Evolutionary conservation across 2,329 filamentous ascomycete species (phyloP), one percentile per base, ranked within the genome.

Genomic region (Colletotrichum melonis): DNA sequence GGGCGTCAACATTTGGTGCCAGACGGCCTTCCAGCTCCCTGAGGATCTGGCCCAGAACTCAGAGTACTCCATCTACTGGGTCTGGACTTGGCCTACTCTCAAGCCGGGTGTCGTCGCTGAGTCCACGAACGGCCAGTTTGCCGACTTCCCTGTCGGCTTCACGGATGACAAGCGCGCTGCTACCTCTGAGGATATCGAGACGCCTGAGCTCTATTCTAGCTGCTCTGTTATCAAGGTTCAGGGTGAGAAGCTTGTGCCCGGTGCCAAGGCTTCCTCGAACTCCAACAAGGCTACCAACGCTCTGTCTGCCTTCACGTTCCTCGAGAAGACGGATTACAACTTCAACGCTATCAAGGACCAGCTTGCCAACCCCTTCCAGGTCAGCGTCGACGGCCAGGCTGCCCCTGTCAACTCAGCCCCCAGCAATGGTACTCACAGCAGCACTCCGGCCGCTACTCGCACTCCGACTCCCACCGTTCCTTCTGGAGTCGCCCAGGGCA

Each of bases 11-110:
- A 86, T 95, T 63, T 92, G 88, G 85, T 98, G 97, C 84, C 95
- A 98, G 82, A 92, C 92, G 46, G 92, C 97, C 79, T 85, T 98
- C 60, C 87, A 92, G 78, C 85, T 99, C 16, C 97, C 97, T 0
- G 79, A 86, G 5, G 89, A 93, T 77, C 85, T 91, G 59, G 82
- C 88, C n/a, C 81, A 86, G 11, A 91, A 91, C 57, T 89, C 91
- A 35, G 88, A 88, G 32, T 94, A 95, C 81, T 96, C 95, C 3
- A 84, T 98, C 64, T 97, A 98, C 86, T 98, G 96, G 96, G 92
- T 98, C 58, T 98, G 97, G 97, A 93, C 97, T 82, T 99, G 95
- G 94, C 92, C 93, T 3, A 92, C 90, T 16, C 86, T 91, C 52
- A 82, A 80, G 75, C 82, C 79, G 76, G 83, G 81, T 73, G 82